Evolutionary conservation across 108 stramenopile genomes (phyloP).

Genomic region (Aurantiochytrium sp.): DNA sequence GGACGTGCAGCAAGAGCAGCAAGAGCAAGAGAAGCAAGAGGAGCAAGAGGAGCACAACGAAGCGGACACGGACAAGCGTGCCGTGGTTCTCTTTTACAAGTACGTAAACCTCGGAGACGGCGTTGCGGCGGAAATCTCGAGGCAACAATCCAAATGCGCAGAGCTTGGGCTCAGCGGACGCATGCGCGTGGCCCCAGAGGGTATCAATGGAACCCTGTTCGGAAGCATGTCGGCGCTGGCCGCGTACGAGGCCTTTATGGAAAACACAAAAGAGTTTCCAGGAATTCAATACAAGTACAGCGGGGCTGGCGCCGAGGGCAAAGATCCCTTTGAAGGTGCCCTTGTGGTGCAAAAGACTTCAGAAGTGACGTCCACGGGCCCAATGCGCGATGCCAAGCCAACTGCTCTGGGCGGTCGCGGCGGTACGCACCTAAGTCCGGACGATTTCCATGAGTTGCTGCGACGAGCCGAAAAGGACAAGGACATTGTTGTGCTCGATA

Average conservation of each 20-base stretch:
- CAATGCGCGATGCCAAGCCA: not conserved
- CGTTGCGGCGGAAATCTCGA: not conserved
- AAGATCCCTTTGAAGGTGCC: not conserved
- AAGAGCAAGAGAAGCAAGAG: too few relatives aligned
- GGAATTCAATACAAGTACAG: constrained; percentile 4
- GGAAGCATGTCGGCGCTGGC: not conserved
- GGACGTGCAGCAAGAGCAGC: too few relatives aligned
- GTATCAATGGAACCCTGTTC: not conserved
- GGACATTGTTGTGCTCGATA: constrained; percentile 25
- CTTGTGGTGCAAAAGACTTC: not conserved
- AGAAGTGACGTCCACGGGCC: not conserved
- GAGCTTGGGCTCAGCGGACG: not conserved
- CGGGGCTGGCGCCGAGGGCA: not conserved
- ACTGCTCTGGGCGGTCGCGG: not conserved
- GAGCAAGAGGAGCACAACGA: too few relatives aligned
- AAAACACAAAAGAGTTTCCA: not conserved
- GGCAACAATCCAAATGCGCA: not conserved
- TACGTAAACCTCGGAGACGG: not conserved
- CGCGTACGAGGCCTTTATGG: not conserved
- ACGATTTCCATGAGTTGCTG: not conserved
- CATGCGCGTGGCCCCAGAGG: not conserved
- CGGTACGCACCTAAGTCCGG: not conserved
- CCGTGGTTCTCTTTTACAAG: not conserved
- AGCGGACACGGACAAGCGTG: too few relatives aligned
- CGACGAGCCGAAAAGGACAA: not conserved